Percentiles rank a stretch among this genome's conserved stretches.
Conservation (phyloP, 1,139 yeast species). For the Blastobotrys aristatus region DNA sequence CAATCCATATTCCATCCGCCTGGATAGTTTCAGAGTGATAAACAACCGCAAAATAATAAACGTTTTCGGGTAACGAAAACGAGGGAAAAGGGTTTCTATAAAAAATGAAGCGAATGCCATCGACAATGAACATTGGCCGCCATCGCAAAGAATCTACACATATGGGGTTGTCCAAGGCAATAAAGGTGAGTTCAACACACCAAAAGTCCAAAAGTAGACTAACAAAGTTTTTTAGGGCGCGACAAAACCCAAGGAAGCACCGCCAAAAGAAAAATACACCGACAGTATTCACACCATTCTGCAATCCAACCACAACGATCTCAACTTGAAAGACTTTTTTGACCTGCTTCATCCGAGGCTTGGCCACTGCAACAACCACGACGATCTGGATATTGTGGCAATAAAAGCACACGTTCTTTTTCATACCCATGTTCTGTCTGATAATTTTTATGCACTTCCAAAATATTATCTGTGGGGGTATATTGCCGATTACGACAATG, state of each 20-base stretch:
- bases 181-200: too few species aligned
- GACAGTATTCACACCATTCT: slow-evolving; percentile 18
- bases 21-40: neutral
- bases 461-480: slow-evolving; percentile 14
- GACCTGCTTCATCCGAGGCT: slow-evolving; percentile 19
- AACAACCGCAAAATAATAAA: too few species aligned
- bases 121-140: neutral
- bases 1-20: neutral
- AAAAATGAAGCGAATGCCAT: slow-evolving; percentile 3
- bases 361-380: slow-evolving; percentile 4
- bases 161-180: slow-evolving; percentile 10
- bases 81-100: neutral
- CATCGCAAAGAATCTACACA: neutral
- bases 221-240: slow-evolving; percentile 22
- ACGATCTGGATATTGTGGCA: slow-evolving; percentile 10
- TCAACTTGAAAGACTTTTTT: slow-evolving; percentile 14
- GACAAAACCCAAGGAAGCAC: slow-evolving; percentile 22
- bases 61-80: neutral
- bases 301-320: slow-evolving; percentile 13
- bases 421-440: slow-evolving; percentile 24
- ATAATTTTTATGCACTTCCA: slow-evolving; percentile 13
- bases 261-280: slow-evolving; percentile 22
- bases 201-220: neutral
- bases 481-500: slow-evolving; percentile 7
- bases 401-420: slow-evolving; percentile 26